Evolutionary conservation across 2,329 filamentous ascomycete genomes (phyloP).

Genomic region (Diaporthe batatas): DNA sequence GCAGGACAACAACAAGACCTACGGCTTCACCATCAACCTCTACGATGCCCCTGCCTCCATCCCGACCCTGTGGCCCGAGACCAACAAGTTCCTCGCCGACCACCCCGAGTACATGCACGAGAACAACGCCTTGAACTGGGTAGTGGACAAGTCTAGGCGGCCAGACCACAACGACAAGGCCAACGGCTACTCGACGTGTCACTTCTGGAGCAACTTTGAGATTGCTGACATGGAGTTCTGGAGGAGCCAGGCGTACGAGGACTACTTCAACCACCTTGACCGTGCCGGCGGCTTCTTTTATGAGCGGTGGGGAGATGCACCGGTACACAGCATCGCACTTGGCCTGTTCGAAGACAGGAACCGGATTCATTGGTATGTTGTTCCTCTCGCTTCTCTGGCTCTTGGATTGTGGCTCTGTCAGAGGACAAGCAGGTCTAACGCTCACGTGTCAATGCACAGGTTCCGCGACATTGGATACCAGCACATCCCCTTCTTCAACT

Average conservation of each 20-base stretch:
- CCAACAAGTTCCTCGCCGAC: constrained; percentile 86
- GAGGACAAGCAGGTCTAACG: not conserved
- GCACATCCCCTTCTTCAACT: constrained; percentile 99
- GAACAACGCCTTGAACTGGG: constrained; percentile 89
- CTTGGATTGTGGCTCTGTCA: not conserved
- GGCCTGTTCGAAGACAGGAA: constrained; percentile 91
- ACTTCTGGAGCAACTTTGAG: constrained; percentile 99
- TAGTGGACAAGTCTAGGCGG: constrained; percentile 81
- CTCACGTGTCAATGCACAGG: constrained; percentile 63
- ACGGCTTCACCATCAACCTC: constrained; percentile 97
- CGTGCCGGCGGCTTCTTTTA: constrained; percentile 98
- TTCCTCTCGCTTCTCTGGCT: not conserved
- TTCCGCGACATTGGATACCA: constrained; percentile 99
- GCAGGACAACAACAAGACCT: constrained; percentile 98
- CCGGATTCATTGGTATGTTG: constrained; percentile 91
- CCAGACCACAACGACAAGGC: constrained; percentile 85
- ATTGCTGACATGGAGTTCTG: constrained; percentile 95
- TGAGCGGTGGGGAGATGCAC: constrained; percentile 97
- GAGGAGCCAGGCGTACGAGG: constrained; percentile 89
- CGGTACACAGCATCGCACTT: constrained; percentile 93
- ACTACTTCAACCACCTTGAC: constrained; percentile 97
- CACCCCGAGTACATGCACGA: constrained; percentile 84
- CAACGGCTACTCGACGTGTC: constrained; percentile 96
- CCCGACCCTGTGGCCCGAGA: constrained; percentile 94
- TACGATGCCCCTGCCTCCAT: constrained; percentile 93